A percentile compares a stretch with the other conserved stretches of the same genome.
Evolutionary conservation across 2,329 filamentous ascomycete species (phyloP).

Genomic region (Microsporum ferrugineum): DNA sequence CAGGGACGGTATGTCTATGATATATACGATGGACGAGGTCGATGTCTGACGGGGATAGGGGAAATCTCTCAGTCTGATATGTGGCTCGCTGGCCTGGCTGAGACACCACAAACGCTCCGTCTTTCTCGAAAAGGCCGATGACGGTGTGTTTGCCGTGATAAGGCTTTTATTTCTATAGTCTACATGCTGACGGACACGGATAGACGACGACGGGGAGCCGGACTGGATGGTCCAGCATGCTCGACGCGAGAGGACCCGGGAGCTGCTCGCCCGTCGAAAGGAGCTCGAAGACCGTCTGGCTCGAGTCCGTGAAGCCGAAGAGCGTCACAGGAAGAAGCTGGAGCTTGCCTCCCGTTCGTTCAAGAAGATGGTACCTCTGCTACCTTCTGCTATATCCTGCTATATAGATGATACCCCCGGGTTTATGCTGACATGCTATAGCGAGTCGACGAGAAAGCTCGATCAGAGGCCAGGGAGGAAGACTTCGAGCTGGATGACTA

Average conservation of each 20-base stretch:
- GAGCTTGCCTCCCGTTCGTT: constrained; percentile 36
- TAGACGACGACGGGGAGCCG: constrained; percentile 54
- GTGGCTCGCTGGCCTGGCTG: constrained; percentile 82
- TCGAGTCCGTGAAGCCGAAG: constrained; percentile 50
- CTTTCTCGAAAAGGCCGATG: constrained; percentile 44
- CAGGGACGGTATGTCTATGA: constrained; percentile 6
- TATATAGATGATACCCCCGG: background rate
- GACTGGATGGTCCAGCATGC: constrained; percentile 76
- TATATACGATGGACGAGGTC: background rate
- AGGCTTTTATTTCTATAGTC: too few species aligned
- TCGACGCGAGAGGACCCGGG: constrained; percentile 54
- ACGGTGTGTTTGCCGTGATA: background rate
- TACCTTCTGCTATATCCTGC: constrained; percentile 1
- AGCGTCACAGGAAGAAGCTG: constrained; percentile 45
- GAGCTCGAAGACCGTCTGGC: constrained; percentile 63
- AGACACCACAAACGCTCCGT: constrained; percentile 59
- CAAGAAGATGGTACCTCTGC: constrained; percentile 34
- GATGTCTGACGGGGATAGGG: constrained; percentile 41
- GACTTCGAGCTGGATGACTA: constrained; percentile 64
- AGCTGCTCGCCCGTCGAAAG: constrained; percentile 54
- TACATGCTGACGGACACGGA: background rate
- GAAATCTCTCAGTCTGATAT: constrained; percentile 86
- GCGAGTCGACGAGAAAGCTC: constrained; percentile 1
- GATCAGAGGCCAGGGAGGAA: background rate
- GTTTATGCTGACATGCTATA: background rate